Evolutionary conservation across 2,329 filamentous ascomycete species (phyloP), one percentile per base, ranked within the genome.

Genomic region (Penicillium occitanis): DNA sequence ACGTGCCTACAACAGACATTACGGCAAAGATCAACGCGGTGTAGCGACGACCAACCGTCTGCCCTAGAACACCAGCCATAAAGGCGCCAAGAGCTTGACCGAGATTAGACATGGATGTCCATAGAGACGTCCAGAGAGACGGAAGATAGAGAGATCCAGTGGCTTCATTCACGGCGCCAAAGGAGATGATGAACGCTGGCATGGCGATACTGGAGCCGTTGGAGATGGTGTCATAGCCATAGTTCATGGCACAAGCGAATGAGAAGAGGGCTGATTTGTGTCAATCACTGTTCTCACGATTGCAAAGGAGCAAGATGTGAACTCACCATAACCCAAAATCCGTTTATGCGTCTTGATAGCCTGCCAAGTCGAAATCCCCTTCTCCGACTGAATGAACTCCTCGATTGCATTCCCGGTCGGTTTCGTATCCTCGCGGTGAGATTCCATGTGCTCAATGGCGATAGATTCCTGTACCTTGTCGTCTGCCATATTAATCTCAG

Each of bases 31-130:
- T 68, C 30, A 72, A 71, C 33, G 78, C 72, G 6, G 75, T 79
- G 70, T 74, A 77, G 58, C 74, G 72, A 35, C 78, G 73, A 69
- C 76, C 75, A 58, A 77, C 74, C 17, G 50, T 73, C 51, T 79
- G 77, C 2, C 75, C 75, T 5, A 73, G 69, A 44, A 73, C 77
- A 0, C 78, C 77, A 6, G 72, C 69, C 11, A 53, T 67, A 22
- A 73, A 68, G 17, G 70, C 70, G 42, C 71, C 71, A 40, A 73
- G 37, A 35, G 69, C 69, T 64, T 70, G 69, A 13, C 68, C 68
- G 58, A 70, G 68, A 40, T 72, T 70, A 44, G 72, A 71, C 17
- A 71, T 65, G 35, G 71, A 68, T 2, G 69, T 69, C 70, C 70
- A 71, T 2, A 71, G 51, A 6, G 70, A 68, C 4, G 70, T 71